Evolutionary conservation across 2,329 filamentous ascomycete genomes (phyloP).

Genomic region (Hymenoscyphus occultus): DNA sequence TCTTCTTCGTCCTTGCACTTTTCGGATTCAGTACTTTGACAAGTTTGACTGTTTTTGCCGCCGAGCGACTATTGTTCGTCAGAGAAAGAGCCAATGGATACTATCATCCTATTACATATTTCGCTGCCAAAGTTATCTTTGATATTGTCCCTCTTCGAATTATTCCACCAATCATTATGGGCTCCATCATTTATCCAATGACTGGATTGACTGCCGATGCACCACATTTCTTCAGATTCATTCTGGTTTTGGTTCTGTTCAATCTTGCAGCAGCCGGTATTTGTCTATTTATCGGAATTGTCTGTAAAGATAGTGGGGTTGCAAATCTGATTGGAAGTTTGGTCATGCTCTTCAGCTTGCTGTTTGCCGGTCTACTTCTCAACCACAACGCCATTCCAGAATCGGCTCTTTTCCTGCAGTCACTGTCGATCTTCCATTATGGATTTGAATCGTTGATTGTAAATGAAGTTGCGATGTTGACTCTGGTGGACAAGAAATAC

Average conservation of each 20-base stretch:
- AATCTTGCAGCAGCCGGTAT: conserved; percentile 92
- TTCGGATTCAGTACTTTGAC: conserved; percentile 97
- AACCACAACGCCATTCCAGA: conserved; percentile 92
- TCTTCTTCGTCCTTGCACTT: conserved; percentile 93
- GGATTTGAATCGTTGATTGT: conserved; percentile 95
- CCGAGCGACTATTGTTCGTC: conserved; percentile 86
- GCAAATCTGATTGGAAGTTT: conserved; percentile 91
- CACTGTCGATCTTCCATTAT: conserved; percentile 96
- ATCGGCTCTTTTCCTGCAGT: conserved; percentile 85
- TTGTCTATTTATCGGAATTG: conserved; percentile 92
- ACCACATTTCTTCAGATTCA: conserved; percentile 84
- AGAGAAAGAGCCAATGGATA: conserved; percentile 95
- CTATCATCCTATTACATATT: conserved; percentile 91
- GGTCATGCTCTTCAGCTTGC: conserved; percentile 94
- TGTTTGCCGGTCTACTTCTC: conserved; percentile 90
- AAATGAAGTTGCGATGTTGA: conserved; percentile 90
- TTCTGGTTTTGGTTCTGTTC: conserved; percentile 89
- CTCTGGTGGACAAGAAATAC: conserved; percentile 89
- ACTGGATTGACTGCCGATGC: conserved; percentile 82
- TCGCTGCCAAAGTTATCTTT: conserved; percentile 94
- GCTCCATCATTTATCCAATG: conserved; percentile 96
- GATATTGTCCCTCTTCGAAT: conserved; percentile 94
- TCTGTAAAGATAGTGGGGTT: conserved; percentile 87
- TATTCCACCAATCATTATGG: conserved; percentile 91
- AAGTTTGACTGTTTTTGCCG: conserved; percentile 87